These are phyloP conservation scores for Chlorella sp. DNA, from an alignment of 139 green algal species.

Conservation along the genomic window DNA sequence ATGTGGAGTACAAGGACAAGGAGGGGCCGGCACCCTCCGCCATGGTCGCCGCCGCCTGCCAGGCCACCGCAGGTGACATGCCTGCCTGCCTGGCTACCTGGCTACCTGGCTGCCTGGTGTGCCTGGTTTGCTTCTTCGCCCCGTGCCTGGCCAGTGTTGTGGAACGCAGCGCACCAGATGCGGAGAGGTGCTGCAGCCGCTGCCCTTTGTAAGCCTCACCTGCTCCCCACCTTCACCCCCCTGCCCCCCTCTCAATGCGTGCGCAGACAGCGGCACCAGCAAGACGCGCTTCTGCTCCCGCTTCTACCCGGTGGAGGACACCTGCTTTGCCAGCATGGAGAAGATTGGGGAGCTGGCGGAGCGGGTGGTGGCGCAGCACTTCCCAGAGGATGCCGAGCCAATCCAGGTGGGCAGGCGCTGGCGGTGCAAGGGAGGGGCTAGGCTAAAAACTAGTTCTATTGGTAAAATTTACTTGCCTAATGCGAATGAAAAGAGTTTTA, in stretches of 20 bases:
- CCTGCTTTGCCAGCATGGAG: conserved; percentile 53
- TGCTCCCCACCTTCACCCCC: too few species aligned
- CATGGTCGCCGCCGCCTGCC: conserved; percentile 31
- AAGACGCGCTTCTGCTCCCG: conserved; percentile 52
- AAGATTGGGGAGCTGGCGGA: conserved; percentile 46
- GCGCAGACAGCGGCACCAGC: neutral
- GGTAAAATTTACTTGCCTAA: too few species aligned
- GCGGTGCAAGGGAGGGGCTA: too few species aligned
- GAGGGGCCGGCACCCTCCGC: conserved; percentile 40
- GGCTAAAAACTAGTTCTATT: too few species aligned
- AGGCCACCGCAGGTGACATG: neutral
- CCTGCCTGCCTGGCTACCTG: neutral
- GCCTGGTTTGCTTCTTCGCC: too few species aligned
- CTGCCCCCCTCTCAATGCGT: too few species aligned
- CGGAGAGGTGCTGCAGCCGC: too few species aligned
- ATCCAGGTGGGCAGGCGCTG: conserved; percentile 5
- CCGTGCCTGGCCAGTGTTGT: too few species aligned
- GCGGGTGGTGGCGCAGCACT: conserved; percentile 41
- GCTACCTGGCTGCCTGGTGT: neutral
- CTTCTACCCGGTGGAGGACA: conserved; percentile 57
- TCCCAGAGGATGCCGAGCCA: conserved; percentile 35
- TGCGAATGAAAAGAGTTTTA: too few species aligned
- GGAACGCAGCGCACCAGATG: too few species aligned
- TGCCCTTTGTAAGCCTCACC: too few species aligned
- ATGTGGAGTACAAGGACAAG: conserved; percentile 39